phyloP scores from a whole-genome alignment of 2,329 filamentous ascomycete species.

The Hymenoscyphus fraxineus region DNA sequence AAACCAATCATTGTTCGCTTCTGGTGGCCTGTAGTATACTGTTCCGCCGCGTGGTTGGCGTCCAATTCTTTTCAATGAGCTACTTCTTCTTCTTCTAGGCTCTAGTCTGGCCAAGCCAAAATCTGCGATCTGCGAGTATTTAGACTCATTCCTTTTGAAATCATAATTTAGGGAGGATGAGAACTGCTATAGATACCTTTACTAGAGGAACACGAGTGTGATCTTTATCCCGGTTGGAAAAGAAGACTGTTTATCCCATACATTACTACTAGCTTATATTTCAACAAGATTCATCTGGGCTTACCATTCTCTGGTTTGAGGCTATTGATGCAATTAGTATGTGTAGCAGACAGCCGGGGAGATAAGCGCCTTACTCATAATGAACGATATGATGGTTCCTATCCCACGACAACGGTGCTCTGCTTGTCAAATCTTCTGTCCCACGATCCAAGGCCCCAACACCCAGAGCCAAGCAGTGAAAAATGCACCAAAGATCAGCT shows the following conservation, averaged over 20 bases:
- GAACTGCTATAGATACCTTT: neutral
- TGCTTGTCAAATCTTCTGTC: neutral
- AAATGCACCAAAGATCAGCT: conserved; percentile 10
- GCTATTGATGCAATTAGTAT: neutral
- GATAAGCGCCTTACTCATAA: conserved; percentile 6
- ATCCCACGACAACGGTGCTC: neutral
- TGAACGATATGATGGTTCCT: conserved; percentile 1
- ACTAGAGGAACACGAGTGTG: neutral
- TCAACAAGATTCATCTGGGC: neutral
- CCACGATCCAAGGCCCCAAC: conserved; percentile 3
- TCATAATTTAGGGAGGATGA: neutral
- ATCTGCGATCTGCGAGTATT: neutral
- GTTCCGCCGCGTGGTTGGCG: neutral
- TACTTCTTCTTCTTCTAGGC: neutral
- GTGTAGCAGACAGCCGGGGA: neutral
- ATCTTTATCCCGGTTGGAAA: neutral
- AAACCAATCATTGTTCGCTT: neutral
- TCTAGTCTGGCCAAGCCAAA: neutral
- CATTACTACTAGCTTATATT: neutral
- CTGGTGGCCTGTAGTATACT: neutral
- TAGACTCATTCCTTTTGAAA: neutral
- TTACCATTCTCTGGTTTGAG: neutral
- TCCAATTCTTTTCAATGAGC: neutral
- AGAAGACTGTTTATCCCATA: neutral
- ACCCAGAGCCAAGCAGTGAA: conserved; percentile 7